These are phyloP conservation scores for Backusella liffmaniae DNA, from an alignment of 192 early-diverging fungal genomes.

Conservation along the genomic window DNA sequence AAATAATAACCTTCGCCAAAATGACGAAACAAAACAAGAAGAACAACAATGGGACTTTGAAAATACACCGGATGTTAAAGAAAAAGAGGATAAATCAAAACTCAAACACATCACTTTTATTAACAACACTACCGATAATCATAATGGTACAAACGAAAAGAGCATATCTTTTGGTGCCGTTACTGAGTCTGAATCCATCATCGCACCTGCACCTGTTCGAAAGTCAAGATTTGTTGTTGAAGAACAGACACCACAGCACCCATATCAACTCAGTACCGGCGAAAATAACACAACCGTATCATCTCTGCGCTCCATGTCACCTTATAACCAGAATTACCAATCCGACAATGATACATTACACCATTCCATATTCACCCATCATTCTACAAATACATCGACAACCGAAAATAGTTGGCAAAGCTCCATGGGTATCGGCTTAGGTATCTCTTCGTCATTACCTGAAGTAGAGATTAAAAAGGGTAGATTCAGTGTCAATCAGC, in stretches of 20 bases:
- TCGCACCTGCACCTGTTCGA: not conserved
- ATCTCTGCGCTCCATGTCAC: slow-evolving; percentile 3
- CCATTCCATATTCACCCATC: not conserved
- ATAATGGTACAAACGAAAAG: not conserved
- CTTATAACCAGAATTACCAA: slow-evolving; percentile 12
- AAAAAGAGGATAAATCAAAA: not conserved
- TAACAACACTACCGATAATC: slow-evolving; percentile 14
- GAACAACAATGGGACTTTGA: slow-evolving; percentile 66
- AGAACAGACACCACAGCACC: slow-evolving; percentile 10
- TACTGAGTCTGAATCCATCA: not conserved
- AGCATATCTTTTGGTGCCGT: not conserved
- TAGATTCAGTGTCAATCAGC: slow-evolving; percentile 59
- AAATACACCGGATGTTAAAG: slow-evolving; percentile 21
- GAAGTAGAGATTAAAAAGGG: slow-evolving; percentile 46
- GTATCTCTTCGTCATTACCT: slow-evolving; percentile 4
- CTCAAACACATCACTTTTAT: slow-evolving; percentile 17
- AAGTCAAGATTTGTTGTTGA: slow-evolving; percentile 8
- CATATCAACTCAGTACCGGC: not conserved
- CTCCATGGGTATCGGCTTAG: slow-evolving; percentile 4
- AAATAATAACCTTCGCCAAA: slow-evolving; percentile 38
- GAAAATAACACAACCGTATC: slow-evolving; percentile 9
- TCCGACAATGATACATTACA: not conserved
- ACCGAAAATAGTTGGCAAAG: not conserved
- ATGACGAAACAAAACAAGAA: not conserved
- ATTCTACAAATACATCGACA: not conserved